A percentile compares a stretch with the other conserved stretches of the same genome.
phyloP scores from a whole-genome alignment of 1,284 basidiomycete genomes.

The Ustilago tritici region DNA sequence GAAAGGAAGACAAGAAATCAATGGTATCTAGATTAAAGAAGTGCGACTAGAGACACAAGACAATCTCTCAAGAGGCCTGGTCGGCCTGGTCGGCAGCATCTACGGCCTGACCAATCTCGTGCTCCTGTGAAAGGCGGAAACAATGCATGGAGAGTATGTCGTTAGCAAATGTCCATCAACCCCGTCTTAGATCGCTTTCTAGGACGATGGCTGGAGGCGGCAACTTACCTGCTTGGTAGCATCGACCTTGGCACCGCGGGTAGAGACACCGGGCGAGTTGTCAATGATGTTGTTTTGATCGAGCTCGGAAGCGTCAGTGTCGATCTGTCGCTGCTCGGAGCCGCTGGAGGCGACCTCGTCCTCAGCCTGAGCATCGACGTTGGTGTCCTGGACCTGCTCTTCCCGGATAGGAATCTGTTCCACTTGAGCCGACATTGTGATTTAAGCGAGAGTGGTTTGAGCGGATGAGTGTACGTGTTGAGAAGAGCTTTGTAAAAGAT shows the following conservation, averaged over 20 bases:
- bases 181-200: background rate
- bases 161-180: background rate
- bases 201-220: background rate
- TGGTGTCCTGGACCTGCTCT: constrained; percentile 43
- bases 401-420: constrained; percentile 51
- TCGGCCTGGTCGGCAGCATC: constrained; percentile 44
- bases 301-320: constrained; percentile 42
- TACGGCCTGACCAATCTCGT: constrained; percentile 51
- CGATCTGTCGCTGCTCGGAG: constrained; percentile 42
- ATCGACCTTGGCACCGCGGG: constrained; percentile 54
- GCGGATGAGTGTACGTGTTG: constrained; percentile 16
- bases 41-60: background rate
- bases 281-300: constrained; percentile 57
- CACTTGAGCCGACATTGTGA: constrained; percentile 44
- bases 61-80: constrained; percentile 1
- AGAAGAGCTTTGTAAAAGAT: background rate
- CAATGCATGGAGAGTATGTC: background rate
- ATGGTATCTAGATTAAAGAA: constrained; percentile 2
- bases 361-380: constrained; percentile 53
- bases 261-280: constrained; percentile 47
- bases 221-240: constrained; percentile 50
- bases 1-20: too few relatives aligned
- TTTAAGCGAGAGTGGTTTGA: constrained; percentile 6
- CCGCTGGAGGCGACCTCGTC: constrained; percentile 37
- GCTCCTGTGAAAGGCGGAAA: constrained; percentile 27